Evolutionary conservation across 495 filamentous ascomycete species (phyloP), one percentile per base, ranked within the genome.

Genomic region (Apiosordaria backusii): DNA sequence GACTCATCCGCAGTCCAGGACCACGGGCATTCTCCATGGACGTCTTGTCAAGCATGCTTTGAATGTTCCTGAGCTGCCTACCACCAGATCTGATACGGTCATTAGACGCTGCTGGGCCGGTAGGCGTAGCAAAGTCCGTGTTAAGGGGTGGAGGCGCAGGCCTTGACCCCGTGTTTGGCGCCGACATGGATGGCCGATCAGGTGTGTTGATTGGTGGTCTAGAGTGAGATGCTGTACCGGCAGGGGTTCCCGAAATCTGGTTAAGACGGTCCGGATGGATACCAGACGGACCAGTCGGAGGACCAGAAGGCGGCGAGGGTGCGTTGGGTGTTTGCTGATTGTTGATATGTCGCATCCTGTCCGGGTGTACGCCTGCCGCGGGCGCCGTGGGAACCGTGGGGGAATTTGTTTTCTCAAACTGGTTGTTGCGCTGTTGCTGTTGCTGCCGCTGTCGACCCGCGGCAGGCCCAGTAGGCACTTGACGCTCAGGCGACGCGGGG

Each of bases 231-330:
- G 50, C 27, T 27, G 70, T 68, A 3, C 69, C 68, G n/a, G 70
- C 23, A 25, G 71, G 73, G 24, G 67, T 71, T 57, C 50, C 60
- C 9, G 57, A 66, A 62, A 73, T 71, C 63, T 79, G 80, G 54
- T 71, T 73, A 68, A 85, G 72, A 26, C 84, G 80, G 71, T 85
- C 83, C 1, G 84, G 83, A 67, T 86, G 83, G 24, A 86, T 76
- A 29, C 74, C 59, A 4, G 26, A 70, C 10, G 69, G 64, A n/a
- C 67, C 66, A 16, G 57, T 61, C 21, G 64, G 63, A 57, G 63
- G 69, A 21, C 45, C 21, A 0, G 66, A 25, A 6, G 61, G 60
- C n/a, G 52, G 52, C 24, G 65, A 69, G 10, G 62, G 66, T 16
- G 66, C 22, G 21, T 71, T 57, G 35, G 35, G 35, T 35, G 69